These are phyloP conservation scores for Beta macrorhiza DNA, from an alignment of 179 eudicot genomes.

Conservation along the genomic window DNA sequence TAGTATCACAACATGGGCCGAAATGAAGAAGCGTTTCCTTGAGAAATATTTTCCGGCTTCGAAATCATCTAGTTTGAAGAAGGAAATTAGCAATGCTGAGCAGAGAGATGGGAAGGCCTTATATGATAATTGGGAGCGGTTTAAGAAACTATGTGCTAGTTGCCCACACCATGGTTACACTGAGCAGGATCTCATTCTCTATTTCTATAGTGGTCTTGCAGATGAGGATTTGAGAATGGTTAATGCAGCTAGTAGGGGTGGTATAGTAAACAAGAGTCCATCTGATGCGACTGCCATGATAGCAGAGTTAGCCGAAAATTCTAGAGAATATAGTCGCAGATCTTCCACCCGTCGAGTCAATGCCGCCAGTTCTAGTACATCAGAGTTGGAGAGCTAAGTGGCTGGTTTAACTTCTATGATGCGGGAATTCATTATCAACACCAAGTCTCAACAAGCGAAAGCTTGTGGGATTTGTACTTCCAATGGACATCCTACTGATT, in stretches of 20 bases:
- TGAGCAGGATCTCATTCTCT: not conserved
- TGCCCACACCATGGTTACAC: conserved; percentile 5
- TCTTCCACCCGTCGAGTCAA: too few relatives aligned
- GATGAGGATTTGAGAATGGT: not conserved
- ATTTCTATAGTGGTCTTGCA: conserved; percentile 4
- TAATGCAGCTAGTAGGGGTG: not conserved
- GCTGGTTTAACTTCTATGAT: too few relatives aligned
- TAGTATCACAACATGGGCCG: not conserved
- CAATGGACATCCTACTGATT: too few relatives aligned
- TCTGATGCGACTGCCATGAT: too few relatives aligned
- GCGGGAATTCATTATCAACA: too few relatives aligned
- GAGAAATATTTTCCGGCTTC: conserved; percentile 15
- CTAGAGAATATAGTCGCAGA: too few relatives aligned
- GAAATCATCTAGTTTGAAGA: not conserved
- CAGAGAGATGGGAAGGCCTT: not conserved
- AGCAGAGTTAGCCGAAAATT: too few relatives aligned
- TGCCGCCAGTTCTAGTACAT: too few relatives aligned
- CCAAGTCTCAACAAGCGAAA: too few relatives aligned
- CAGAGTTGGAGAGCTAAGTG: too few relatives aligned
- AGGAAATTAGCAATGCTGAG: conserved; percentile 8
- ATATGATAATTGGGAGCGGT: not conserved
- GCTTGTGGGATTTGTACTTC: too few relatives aligned
- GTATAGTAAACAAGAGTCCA: not conserved
- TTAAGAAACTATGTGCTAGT: not conserved
- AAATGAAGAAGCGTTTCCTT: not conserved